Evolutionary conservation across 441 rosid species (phyloP), one percentile per base, ranked within the genome.

Genomic region (Adansonia grandidieri): DNA sequence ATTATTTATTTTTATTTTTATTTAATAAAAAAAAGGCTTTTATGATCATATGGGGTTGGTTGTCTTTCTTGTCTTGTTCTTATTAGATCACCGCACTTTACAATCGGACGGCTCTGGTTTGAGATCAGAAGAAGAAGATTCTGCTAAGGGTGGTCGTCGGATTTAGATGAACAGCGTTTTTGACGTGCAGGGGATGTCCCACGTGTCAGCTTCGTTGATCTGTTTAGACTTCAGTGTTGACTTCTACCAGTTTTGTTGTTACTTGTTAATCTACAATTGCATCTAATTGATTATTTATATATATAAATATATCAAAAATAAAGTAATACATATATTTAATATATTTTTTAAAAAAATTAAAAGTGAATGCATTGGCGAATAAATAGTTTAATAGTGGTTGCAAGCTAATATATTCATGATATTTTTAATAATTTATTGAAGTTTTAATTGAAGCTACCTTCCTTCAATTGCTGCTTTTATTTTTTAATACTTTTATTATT

Each of bases 71-170:
- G 62, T 53, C 62, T n/a, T 54, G 50, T 32, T 28, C 61, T 14
- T n/a, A 24, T 47, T 17, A 4, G 74, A 51, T 60, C 68, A 60
- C 11, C 7, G 9, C 44, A 15, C 8, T 61, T 57, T 5, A 61
- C 15, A 50, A 68, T 84, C 70, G 4, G 64, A 79, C 84, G 86
- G 92, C 80, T 82, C 63, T 13, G 53, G 71, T 48, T 61, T 64
- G 22, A 69, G 68, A 28, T 62, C 9, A 11, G 17, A 62, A n/a
- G n/a, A 6, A 28, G 32, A 14, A 8, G 1, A 11, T 6, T 51
- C 19, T 32, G 64, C 0, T 28, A 54, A 66, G 50, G 61, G 28
- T 5, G 9, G 6, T 17, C 67, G 47, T 14, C 24, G 13, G 60
- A n/a, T 32, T 28, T 22, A 63, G 14, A 69, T 74, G 66, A 54